Evolutionary conservation across 2,329 filamentous ascomycete species (phyloP).

Genomic region (Talaromyces sp.): DNA sequence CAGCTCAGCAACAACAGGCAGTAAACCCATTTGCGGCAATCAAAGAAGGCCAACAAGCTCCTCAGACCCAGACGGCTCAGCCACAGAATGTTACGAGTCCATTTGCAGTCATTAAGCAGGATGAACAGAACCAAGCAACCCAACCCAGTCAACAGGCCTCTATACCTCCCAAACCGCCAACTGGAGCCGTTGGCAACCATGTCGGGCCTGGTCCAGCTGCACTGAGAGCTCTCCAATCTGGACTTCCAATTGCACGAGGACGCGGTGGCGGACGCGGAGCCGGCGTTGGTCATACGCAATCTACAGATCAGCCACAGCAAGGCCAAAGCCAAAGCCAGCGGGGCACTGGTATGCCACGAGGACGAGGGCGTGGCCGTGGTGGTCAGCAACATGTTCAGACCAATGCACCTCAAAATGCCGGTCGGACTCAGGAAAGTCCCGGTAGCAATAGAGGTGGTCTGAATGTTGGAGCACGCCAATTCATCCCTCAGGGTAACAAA

Average conservation of each 20-base stretch:
- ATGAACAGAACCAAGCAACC: neutral
- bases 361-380: conserved; percentile 35
- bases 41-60: conserved; percentile 1
- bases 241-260: conserved; percentile 41
- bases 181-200: conserved; percentile 20
- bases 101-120: conserved; percentile 23
- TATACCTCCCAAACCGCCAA: conserved; percentile 30
- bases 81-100: conserved; percentile 19
- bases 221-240: conserved; percentile 40
- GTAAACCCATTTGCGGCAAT: conserved; percentile 7
- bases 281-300: neutral
- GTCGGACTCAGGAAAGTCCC: conserved; percentile 26
- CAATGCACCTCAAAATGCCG: conserved; percentile 23
- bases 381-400: conserved; percentile 28
- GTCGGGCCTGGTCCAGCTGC: conserved; percentile 34
- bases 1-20: conserved; percentile 17
- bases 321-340: conserved; percentile 8
- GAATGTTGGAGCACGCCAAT: conserved; percentile 49
- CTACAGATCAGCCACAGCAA: conserved; percentile 7
- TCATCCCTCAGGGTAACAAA: conserved; percentile 55
- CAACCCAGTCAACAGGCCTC: conserved; percentile 22
- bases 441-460: conserved; percentile 36
- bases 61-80: neutral
- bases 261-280: conserved; percentile 32
- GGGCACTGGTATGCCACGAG: conserved; percentile 23